Evolutionary conservation across 768 basidiomycete genomes (phyloP).

Genomic region (Naganishia friedmannii): DNA sequence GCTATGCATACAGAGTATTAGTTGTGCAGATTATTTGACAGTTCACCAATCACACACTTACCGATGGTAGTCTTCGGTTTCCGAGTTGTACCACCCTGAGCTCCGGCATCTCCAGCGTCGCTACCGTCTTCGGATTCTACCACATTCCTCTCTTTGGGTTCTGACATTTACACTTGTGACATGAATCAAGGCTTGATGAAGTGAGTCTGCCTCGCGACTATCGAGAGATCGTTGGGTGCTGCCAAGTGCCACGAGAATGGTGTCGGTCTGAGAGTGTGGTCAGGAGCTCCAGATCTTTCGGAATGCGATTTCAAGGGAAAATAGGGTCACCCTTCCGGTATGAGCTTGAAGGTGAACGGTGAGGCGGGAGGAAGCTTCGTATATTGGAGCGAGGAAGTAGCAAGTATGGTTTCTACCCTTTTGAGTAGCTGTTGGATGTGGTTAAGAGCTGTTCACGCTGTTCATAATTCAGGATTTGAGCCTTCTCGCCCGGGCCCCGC

Average conservation of each 20-base stretch:
- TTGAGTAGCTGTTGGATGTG: too few species aligned
- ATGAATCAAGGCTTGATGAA: neutral
- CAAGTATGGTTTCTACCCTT: too few species aligned
- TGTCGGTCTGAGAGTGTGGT: neutral
- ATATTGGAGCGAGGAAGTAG: too few species aligned
- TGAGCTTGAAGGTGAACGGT: too few species aligned
- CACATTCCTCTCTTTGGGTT: slow-evolving; percentile 11
- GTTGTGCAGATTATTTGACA: neutral
- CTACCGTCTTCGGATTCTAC: slow-evolving; percentile 13
- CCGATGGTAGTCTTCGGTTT: slow-evolving; percentile 19
- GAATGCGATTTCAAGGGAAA: too few species aligned
- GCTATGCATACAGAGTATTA: neutral
- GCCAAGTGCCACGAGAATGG: neutral
- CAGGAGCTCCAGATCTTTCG: too few species aligned
- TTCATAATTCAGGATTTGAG: too few species aligned
- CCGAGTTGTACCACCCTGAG: neutral
- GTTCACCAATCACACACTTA: neutral
- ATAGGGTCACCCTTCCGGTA: too few species aligned
- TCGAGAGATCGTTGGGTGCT: neutral
- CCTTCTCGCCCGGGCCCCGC: too few species aligned
- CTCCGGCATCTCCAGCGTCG: neutral
- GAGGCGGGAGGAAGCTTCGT: too few species aligned
- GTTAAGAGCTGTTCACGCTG: too few species aligned
- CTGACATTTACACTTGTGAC: slow-evolving; percentile 7
- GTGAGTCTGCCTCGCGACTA: neutral